Base-by-base conservation (phyloP, 352 stramenopile species). In the Globisporangium megalacanthum region DNA sequence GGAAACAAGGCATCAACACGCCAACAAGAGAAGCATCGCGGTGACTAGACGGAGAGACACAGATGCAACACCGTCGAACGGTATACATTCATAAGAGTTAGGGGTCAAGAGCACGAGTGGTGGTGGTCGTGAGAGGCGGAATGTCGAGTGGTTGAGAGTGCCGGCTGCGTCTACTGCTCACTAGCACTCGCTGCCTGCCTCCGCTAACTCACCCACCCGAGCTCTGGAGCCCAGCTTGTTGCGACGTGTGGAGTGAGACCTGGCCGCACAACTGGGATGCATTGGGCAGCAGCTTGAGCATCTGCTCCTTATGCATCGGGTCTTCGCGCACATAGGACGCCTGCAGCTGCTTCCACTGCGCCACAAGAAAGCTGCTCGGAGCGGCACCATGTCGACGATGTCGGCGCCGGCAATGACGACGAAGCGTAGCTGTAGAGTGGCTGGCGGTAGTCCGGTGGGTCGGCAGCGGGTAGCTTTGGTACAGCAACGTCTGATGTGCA, bases 281-380 rank as follows among this genome's bases (percentile, higher is more conserved):
- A 67, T 93, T 90, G 7, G 90, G 81, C 49, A 93, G 62, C 35
- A 93, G 62, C 62, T 93, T 75, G 58, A 93, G 89, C 83, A 93
- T 93, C 51, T 93, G 83, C 64, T 91, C 80, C 63, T 93, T 90
- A 1, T 90, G 70, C 56, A 79, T 75, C 15, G 75, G 77, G 58
- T 93, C 80, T 61, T 93, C 83, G 31, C 73, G 78, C 46, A 65
- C 58, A 33, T 54, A 61, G 54, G 41, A 55, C 56, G 35, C 49
- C 37, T 60, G 65, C 52, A 36, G 61, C 56, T 29, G 49, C 15
- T 62, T 66, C 11, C 59, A 60, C 54, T 80, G 76, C 42, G 83
- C 75, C 10, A 89, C 69, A 59, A 87, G 70, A 9, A 73, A 69
- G 49, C 17, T 54, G 62, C 68, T 80, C 74, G 84, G 35, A 93